A percentile compares a stretch with the other conserved stretches of the same genome.
phyloP scores from a whole-genome alignment of 148 eudicot genomes.

The Spergularia bocconei region DNA sequence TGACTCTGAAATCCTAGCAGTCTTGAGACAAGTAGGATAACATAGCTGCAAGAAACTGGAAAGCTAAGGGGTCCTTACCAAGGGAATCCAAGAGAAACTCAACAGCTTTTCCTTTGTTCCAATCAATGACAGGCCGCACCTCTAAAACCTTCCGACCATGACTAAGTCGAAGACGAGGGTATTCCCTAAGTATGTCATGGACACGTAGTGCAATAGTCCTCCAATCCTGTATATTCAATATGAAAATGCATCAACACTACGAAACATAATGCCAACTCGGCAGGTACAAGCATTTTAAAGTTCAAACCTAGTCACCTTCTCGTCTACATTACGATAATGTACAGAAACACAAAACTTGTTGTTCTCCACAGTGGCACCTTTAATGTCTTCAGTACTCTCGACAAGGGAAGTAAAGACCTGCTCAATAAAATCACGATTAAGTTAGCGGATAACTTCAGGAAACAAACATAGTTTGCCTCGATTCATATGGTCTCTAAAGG shows the following conservation, averaged over 20 bases:
- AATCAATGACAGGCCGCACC: slow-evolving; percentile 82
- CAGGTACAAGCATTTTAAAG: not conserved
- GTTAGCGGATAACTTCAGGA: not conserved
- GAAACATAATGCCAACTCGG: not conserved
- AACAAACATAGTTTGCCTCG: not conserved
- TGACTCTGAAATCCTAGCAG: not conserved
- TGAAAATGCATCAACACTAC: slow-evolving; percentile 1
- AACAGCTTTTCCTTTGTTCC: slow-evolving; percentile 99
- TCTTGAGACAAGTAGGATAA: too few relatives aligned
- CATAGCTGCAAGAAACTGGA: too few relatives aligned
- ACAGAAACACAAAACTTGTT: slow-evolving; percentile 94
- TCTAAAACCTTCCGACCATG: slow-evolving; percentile 99
- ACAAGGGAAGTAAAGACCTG: slow-evolving; percentile 76
- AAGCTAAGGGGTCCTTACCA: slow-evolving; percentile 42
- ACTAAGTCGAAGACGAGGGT: slow-evolving; percentile 73
- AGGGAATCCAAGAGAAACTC: slow-evolving; percentile 90
- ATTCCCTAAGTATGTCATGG: slow-evolving; percentile 44
- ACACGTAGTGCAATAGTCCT: slow-evolving; percentile 53
- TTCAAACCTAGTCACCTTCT: slow-evolving; percentile 52
- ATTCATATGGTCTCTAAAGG: not conserved
- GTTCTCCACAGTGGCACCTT: slow-evolving; percentile 81
- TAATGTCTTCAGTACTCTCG: slow-evolving; percentile 58
- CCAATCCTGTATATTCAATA: slow-evolving; percentile 58
- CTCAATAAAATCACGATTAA: not conserved
- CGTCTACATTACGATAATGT: slow-evolving; percentile 93